Percentiles rank a stretch among this genome's conserved stretches.
Conservation (phyloP, 1,284 basidiomycete species). For the Sporisorium reilianum region DNA sequence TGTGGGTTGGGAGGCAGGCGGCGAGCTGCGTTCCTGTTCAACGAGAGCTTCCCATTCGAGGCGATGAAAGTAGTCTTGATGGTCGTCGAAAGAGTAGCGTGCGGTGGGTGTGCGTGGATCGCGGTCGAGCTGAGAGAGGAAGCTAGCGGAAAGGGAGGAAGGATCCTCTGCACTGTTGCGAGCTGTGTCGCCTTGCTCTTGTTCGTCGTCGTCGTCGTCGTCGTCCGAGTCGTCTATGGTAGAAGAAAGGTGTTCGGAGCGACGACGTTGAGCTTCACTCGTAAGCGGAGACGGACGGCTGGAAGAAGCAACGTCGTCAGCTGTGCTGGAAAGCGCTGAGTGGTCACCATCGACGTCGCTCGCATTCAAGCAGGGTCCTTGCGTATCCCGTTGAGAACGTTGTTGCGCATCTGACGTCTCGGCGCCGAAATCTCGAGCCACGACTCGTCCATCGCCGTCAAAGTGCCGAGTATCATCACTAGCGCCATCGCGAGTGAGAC, state of each 20-base stretch:
- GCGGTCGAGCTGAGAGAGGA: constrained; percentile 26
- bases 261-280: neutral
- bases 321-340: neutral
- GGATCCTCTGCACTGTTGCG: constrained; percentile 1
- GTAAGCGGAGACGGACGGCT: constrained; percentile 1
- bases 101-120: constrained; percentile 26
- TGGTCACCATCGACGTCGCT: neutral
- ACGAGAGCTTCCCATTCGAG: constrained; percentile 45
- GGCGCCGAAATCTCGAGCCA: neutral
- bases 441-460: neutral
- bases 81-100: constrained; percentile 50
- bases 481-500: neutral
- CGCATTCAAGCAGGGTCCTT: constrained; percentile 21
- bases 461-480: neutral
- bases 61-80: constrained; percentile 43
- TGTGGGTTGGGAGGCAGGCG: constrained; percentile 2
- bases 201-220: neutral
- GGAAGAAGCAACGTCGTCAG: constrained; percentile 2
- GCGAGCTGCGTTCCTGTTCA: constrained; percentile 6
- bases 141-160: constrained; percentile 33
- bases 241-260: constrained; percentile 8
- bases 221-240: constrained; percentile 7
- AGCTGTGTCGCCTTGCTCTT: neutral
- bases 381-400: neutral
- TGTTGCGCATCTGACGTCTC: neutral